Conservation (phyloP, 208 protist genomes). For the Wallacemonas sp. region DNA sequence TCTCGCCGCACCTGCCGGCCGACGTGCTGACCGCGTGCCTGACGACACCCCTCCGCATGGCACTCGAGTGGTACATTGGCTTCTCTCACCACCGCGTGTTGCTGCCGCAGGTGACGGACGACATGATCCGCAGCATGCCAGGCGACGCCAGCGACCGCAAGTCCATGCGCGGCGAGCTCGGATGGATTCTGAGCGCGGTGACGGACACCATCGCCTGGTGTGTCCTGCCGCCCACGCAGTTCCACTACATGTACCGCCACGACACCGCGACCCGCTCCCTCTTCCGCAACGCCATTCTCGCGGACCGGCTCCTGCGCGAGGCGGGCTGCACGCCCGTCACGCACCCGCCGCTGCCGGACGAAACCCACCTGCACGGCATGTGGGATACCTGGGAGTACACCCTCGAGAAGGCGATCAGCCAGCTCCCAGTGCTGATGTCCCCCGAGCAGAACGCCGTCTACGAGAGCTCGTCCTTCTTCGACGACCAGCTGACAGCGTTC, state of each 20-base stretch:
- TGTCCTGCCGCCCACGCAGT: conserved; percentile 87
- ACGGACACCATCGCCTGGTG: conserved; percentile 99
- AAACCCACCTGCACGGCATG: conserved; percentile 94
- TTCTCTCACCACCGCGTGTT: conserved; percentile 80
- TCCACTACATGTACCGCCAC: conserved; percentile 95
- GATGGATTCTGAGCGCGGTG: conserved; percentile 99
- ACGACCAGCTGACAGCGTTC: conserved; percentile 98
- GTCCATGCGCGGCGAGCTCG: conserved; percentile 96
- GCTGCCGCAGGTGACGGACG: conserved; percentile 82
- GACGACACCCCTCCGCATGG: conserved; percentile 97
- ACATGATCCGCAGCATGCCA: conserved; percentile 84
- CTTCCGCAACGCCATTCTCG: conserved; percentile 98
- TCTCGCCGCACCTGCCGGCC: conserved; percentile 96
- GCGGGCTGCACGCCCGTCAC: conserved; percentile 95
- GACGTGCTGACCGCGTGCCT: conserved; percentile 99
- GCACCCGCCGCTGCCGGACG: conserved; percentile 92
- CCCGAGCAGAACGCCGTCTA: conserved; percentile 56
- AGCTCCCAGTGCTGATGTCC: conserved; percentile 85
- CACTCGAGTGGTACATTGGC: conserved; percentile 94
- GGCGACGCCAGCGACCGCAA: conserved; percentile 77
- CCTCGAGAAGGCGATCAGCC: conserved; percentile 89
- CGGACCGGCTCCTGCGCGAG: conserved; percentile 95
- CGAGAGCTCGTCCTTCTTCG: conserved; percentile 94
- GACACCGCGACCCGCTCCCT: conserved; percentile 94
- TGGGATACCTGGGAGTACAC: conserved; percentile 97